phyloP scores from a whole-genome alignment of 2,329 filamentous ascomycete genomes.

The Cladophialophora yegresii region DNA sequence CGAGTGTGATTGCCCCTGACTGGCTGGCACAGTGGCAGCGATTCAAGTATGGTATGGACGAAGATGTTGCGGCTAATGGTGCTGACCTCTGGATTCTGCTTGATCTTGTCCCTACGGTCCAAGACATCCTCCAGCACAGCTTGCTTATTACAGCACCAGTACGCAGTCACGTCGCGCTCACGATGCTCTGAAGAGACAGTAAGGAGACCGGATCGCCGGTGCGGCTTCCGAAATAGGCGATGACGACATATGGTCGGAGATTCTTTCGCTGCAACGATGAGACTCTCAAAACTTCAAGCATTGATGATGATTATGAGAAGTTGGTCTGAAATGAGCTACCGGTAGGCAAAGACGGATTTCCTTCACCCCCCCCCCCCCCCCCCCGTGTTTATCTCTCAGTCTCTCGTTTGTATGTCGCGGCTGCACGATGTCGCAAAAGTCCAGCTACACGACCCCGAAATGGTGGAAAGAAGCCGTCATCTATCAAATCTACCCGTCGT shows the following conservation, averaged over 20 bases:
- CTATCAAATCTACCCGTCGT: slow-evolving; percentile 63
- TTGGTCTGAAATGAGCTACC: not conserved
- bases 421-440: slow-evolving; percentile 17
- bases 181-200: not conserved
- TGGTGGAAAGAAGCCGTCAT: slow-evolving; percentile 63
- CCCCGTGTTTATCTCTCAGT: not conserved
- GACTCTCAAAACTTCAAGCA: not conserved
- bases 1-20: not conserved
- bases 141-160: not conserved
- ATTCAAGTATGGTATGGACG: not conserved
- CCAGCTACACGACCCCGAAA: slow-evolving; percentile 29
- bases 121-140: not conserved
- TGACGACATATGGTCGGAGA: slow-evolving; percentile 30
- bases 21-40: not conserved
- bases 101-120: not conserved
- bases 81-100: not conserved
- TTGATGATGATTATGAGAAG: not conserved
- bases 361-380: no score
- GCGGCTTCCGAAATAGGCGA: slow-evolving; percentile 21
- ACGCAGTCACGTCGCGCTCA: not conserved
- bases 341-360: not conserved
- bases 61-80: not conserved
- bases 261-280: slow-evolving; percentile 22
- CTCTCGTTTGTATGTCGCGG: not conserved
- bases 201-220: slow-evolving; percentile 11